Conservation (phyloP, 495 filamentous ascomycete genomes). For the Daldinia decipiens region DNA sequence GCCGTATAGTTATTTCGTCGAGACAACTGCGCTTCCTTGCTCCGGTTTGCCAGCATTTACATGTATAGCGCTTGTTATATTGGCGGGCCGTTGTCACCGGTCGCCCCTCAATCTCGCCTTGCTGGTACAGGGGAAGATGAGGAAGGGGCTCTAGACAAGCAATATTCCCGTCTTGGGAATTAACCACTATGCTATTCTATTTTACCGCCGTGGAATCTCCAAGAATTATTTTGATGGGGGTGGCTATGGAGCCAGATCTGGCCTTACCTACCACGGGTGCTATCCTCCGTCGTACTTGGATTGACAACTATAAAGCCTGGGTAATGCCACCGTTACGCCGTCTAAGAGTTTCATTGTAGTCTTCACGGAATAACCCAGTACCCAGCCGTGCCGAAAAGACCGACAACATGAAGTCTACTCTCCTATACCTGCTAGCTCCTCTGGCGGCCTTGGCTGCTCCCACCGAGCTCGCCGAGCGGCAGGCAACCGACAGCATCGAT, state of each 20-base stretch:
- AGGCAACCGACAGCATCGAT: slow-evolving; percentile 62
- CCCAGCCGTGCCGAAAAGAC: slow-evolving; percentile 19
- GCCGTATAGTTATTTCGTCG: slow-evolving; percentile 23
- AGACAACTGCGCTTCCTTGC: slow-evolving; percentile 6
- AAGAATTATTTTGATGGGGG: slow-evolving; percentile 19
- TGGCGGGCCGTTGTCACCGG: slow-evolving; percentile 35
- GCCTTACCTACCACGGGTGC: slow-evolving; percentile 29
- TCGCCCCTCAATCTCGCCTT: slow-evolving; percentile 31
- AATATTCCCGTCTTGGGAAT: slow-evolving; percentile 39
- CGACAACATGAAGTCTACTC: slow-evolving; percentile 54
- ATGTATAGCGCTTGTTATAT: slow-evolving; percentile 27
- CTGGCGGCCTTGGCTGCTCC: slow-evolving; percentile 49
- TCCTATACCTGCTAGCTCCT: slow-evolving; percentile 51
- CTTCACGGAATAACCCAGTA: slow-evolving; percentile 10
- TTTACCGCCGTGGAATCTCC: slow-evolving; percentile 41
- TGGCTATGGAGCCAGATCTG: slow-evolving; percentile 32
- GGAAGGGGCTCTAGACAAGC: slow-evolving; percentile 18
- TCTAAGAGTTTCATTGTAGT: slow-evolving; percentile 4
- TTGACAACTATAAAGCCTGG: slow-evolving; percentile 31
- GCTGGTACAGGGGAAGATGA: slow-evolving; percentile 19
- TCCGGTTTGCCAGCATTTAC: slow-evolving; percentile 2
- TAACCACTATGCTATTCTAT: slow-evolving; percentile 34
- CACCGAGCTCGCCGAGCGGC: slow-evolving; percentile 50
- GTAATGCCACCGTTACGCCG: slow-evolving; percentile 12
- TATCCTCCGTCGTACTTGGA: slow-evolving; percentile 31